phyloP scores from a whole-genome alignment of 768 basidiomycete species.

The Royoungia palumana region DNA sequence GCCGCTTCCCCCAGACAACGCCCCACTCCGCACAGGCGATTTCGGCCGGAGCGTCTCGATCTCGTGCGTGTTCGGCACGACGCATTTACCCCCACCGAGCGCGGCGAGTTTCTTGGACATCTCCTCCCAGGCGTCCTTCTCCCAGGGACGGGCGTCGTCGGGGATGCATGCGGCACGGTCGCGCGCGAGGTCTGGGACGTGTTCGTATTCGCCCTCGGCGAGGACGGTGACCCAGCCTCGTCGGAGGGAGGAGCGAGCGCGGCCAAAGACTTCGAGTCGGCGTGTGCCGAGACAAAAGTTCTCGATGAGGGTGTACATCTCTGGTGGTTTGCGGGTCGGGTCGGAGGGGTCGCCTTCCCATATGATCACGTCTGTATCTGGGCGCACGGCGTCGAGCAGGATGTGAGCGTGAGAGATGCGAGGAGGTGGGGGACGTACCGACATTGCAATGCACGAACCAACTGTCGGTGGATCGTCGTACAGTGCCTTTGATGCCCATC shows the following conservation, averaged over 20 bases:
- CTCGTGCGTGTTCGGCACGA: slow-evolving; percentile 73
- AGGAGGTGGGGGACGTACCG: slow-evolving; percentile 46
- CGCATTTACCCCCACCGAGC: slow-evolving; percentile 48
- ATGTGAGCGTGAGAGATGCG: neutral
- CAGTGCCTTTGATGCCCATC: slow-evolving; percentile 96
- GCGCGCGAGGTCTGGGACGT: slow-evolving; percentile 37
- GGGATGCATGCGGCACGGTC: slow-evolving; percentile 30
- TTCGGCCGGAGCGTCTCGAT: slow-evolving; percentile 85
- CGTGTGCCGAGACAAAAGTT: slow-evolving; percentile 95
- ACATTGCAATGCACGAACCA: slow-evolving; percentile 99
- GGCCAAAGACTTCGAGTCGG: slow-evolving; percentile 87
- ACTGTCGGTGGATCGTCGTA: slow-evolving; percentile 88
- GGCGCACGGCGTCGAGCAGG: neutral
- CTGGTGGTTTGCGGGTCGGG: slow-evolving; percentile 86
- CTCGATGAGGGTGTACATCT: slow-evolving; percentile 94
- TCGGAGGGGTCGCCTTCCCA: slow-evolving; percentile 92
- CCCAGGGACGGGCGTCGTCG: slow-evolving; percentile 45
- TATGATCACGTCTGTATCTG: slow-evolving; percentile 94
- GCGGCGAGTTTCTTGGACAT: slow-evolving; percentile 49
- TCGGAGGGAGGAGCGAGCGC: slow-evolving; percentile 60
- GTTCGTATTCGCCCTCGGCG: slow-evolving; percentile 58
- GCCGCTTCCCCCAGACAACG: slow-evolving; percentile 23
- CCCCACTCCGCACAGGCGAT: slow-evolving; percentile 59
- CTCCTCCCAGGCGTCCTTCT: slow-evolving; percentile 62
- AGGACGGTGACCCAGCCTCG: slow-evolving; percentile 92